These are phyloP conservation scores for Solanum sitiens DNA, from an alignment of 257 asterid genomes.

Conservation along the genomic window DNA sequence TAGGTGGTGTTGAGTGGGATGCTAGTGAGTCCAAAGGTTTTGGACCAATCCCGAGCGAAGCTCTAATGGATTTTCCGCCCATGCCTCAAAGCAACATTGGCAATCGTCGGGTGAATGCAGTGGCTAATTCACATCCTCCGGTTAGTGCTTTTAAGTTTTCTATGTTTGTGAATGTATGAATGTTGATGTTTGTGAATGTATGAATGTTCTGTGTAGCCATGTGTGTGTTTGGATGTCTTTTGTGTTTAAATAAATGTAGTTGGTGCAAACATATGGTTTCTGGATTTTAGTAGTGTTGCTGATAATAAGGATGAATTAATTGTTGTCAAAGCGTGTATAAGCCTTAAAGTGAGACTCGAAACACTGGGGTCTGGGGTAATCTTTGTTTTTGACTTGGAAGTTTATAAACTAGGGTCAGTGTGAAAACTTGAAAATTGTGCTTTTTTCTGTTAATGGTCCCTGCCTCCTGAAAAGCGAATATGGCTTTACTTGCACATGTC, in stretches of 20 bases:
- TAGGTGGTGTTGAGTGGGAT: conserved; percentile 51
- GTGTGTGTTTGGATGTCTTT: neutral
- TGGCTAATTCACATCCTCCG: conserved; percentile 1
- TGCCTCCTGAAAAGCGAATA: neutral
- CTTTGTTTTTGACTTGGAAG: neutral
- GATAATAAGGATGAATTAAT: neutral
- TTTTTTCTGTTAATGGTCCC: neutral
- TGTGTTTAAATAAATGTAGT: neutral
- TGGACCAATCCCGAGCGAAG: conserved; percentile 62
- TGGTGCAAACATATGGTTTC: neutral
- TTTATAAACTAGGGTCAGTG: neutral
- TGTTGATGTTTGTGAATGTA: neutral
- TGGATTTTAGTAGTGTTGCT: neutral
- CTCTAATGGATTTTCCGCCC: conserved; percentile 22
- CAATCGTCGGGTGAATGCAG: neutral
- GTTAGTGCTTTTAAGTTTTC: conserved; percentile 28
- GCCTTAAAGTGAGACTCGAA: neutral
- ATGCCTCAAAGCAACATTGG: conserved; percentile 10
- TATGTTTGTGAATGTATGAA: neutral
- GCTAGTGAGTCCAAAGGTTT: conserved; percentile 31
- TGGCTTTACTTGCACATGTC: neutral
- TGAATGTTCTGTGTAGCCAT: neutral
- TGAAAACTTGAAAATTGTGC: neutral
- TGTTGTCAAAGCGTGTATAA: neutral
- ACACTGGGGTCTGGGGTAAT: neutral